Evolutionary conservation across 345 rosid genomes (phyloP).

Genomic region (Linum usitatissimum): DNA sequence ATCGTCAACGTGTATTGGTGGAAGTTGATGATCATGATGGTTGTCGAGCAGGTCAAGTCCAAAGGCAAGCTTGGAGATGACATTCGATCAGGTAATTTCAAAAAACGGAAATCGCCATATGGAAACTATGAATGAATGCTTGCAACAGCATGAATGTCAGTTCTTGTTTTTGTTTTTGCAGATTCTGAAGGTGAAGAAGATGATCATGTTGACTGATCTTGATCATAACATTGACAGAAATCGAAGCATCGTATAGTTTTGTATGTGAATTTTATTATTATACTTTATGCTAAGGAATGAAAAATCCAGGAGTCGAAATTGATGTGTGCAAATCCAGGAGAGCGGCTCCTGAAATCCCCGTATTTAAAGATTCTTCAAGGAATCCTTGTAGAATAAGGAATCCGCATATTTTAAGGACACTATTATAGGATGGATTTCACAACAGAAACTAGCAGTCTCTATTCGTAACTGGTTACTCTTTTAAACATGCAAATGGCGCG

Average conservation of each 20-base stretch:
- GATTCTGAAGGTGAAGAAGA: slow-evolving; percentile 44
- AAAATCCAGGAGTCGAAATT: too few species aligned
- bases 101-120: background rate
- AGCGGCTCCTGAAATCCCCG: too few species aligned
- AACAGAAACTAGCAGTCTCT: too few species aligned
- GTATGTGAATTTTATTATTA: too few species aligned
- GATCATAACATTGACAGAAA: background rate
- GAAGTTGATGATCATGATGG: slow-evolving; percentile 27
- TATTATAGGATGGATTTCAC: too few species aligned
- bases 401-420: too few species aligned
- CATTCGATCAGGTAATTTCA: slow-evolving; percentile 24
- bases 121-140: background rate
- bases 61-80: slow-evolving; percentile 26
- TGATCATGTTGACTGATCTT: slow-evolving; percentile 36
- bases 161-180: slow-evolving; percentile 8
- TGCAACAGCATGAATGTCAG: background rate
- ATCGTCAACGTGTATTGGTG: slow-evolving; percentile 28
- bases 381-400: too few species aligned
- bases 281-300: too few species aligned
- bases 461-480: too few species aligned
- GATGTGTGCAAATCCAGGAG: too few species aligned
- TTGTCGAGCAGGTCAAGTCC: slow-evolving; percentile 24
- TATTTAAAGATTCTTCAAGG: too few species aligned
- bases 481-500: too few species aligned
- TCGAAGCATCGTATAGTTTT: background rate